Evolutionary conservation across 2,329 filamentous ascomycete genomes (phyloP).

Genomic region (Amauroascus verrucosus): DNA sequence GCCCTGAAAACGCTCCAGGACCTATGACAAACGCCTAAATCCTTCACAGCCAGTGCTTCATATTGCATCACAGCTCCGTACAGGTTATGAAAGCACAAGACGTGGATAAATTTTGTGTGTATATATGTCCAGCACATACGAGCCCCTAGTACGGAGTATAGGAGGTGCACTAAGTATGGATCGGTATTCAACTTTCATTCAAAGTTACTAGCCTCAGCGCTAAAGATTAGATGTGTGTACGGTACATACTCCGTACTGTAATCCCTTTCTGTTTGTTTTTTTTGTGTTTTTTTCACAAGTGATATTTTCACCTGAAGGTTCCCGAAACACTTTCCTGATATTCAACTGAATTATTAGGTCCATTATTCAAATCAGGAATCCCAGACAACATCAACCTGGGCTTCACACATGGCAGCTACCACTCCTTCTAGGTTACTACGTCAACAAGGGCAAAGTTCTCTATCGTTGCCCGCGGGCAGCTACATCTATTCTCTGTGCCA

Average conservation of each 20-base stretch:
- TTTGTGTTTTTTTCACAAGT: too few species aligned
- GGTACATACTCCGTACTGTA: too few species aligned
- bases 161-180: too few species aligned
- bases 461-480: constrained; percentile 31
- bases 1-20: neutral
- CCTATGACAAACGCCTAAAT: too few species aligned
- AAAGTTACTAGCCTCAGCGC: neutral
- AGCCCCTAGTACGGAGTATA: neutral
- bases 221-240: neutral
- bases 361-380: neutral
- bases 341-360: too few species aligned
- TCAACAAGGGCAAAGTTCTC: constrained; percentile 22
- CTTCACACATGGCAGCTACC: constrained; percentile 6
- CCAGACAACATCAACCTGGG: neutral
- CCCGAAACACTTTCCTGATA: too few species aligned
- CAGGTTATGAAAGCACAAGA: too few species aligned
- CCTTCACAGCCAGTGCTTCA: too few species aligned
- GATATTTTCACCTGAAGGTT: neutral
- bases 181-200: neutral
- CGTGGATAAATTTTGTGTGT: too few species aligned
- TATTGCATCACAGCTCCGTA: too few species aligned
- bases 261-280: neutral
- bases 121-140: too few species aligned
- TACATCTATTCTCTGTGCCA: constrained; percentile 36
- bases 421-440: constrained; percentile 11